Conservation (phyloP, 495 filamentous ascomycete species). For the Bombardia bombarda region DNA sequence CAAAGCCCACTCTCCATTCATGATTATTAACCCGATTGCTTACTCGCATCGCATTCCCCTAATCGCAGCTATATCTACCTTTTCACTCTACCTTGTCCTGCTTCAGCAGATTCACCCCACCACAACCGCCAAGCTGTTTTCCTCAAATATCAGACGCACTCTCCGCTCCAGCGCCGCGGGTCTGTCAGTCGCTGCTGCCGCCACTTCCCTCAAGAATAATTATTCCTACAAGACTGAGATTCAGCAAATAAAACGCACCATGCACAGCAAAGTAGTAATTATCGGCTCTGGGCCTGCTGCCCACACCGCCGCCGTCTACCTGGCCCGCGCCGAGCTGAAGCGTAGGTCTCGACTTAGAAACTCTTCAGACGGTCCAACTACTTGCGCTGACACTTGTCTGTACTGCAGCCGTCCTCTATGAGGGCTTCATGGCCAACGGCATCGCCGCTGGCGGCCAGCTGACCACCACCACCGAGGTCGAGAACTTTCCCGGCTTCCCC, state of each 20-base stretch:
- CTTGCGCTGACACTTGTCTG: slow-evolving; percentile 3
- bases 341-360: slow-evolving; percentile 25
- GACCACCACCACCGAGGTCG: slow-evolving; percentile 95
- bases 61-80: no score
- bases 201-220: slow-evolving; percentile 55
- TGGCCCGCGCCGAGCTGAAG: slow-evolving; percentile 85
- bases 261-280: slow-evolving; percentile 77
- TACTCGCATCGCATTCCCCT: slow-evolving; percentile 1
- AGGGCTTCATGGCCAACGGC: slow-evolving; percentile 95
- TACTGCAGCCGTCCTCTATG: slow-evolving; percentile 72
- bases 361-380: neutral
- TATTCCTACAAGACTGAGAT: slow-evolving; percentile 46
- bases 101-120: neutral
- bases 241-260: slow-evolving; percentile 45
- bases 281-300: slow-evolving; percentile 94
- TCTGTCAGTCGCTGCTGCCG: slow-evolving; percentile 53
- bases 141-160: slow-evolving; percentile 54
- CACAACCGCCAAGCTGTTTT: slow-evolving; percentile 72
- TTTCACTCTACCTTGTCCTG: no score
- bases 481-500: slow-evolving; percentile 96
- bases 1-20: no score
- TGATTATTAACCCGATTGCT: neutral
- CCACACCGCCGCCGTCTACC: slow-evolving; percentile 94
- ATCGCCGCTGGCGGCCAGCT: slow-evolving; percentile 94
- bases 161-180: slow-evolving; percentile 51